These are phyloP conservation scores for Chamaecyparis obtusa DNA, from an alignment of 75 land plant species.

Conservation along the genomic window DNA sequence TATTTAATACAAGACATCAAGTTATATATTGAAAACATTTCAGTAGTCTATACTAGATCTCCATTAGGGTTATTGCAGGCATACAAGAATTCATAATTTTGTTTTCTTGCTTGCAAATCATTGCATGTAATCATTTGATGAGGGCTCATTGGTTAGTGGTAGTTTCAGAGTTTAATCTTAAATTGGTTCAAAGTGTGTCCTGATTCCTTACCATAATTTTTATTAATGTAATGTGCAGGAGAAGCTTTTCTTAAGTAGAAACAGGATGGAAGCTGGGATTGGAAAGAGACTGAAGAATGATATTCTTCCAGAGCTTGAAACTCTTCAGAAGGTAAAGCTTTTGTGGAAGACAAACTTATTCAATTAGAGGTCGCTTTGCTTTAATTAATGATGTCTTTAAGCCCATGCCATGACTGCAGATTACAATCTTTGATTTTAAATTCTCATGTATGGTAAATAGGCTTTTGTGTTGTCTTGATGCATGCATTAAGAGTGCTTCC, in stretches of 20 bases:
- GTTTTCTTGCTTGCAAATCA: neutral
- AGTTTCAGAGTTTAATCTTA: no score
- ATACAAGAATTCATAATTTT: neutral
- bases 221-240: constrained; percentile 45
- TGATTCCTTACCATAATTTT: neutral
- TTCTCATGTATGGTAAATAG: neutral
- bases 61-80: neutral
- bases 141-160: no score
- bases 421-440: neutral
- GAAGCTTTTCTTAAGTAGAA: constrained; percentile 70
- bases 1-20: neutral
- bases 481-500: no score
- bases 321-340: constrained; percentile 67
- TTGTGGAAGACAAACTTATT: neutral
- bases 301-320: constrained; percentile 88
- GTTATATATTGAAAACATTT: neutral
- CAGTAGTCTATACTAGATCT: neutral
- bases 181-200: neutral
- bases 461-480: no score
- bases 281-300: constrained; percentile 84
- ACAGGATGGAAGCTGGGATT: constrained; percentile 76
- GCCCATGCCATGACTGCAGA: neutral
- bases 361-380: neutral
- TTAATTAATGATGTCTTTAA: neutral
- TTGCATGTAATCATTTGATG: neutral